phyloP scores from a whole-genome alignment of 2,329 filamentous ascomycete genomes.

The Aspergillus viridinutans region DNA sequence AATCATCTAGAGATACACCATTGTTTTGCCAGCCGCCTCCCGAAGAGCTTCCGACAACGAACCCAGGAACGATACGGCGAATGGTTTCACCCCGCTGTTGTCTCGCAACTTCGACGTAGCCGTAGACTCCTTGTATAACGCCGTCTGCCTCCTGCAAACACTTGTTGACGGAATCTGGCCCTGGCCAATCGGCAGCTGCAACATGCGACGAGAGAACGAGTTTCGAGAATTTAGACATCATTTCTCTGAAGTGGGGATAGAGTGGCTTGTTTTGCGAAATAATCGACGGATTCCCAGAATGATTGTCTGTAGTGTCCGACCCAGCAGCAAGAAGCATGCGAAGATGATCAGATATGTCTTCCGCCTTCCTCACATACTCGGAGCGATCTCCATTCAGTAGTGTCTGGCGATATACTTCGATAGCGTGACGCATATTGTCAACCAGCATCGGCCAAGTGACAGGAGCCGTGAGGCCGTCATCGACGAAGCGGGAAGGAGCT shows the following conservation, averaged over 20 bases:
- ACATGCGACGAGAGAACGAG: slow-evolving; percentile 97
- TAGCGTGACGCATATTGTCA: slow-evolving; percentile 85
- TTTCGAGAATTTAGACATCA: slow-evolving; percentile 99
- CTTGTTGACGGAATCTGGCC: slow-evolving; percentile 88
- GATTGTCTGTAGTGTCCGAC: slow-evolving; percentile 96
- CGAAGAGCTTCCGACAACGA: slow-evolving; percentile 76
- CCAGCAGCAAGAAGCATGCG: slow-evolving; percentile 90
- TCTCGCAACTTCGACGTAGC: slow-evolving; percentile 91
- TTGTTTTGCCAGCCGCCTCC: slow-evolving; percentile 84
- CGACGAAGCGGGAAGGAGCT: slow-evolving; percentile 80
- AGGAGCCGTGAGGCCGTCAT: slow-evolving; percentile 74
- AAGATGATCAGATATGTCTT: slow-evolving; percentile 96
- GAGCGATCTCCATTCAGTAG: slow-evolving; percentile 77
- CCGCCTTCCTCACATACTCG: slow-evolving; percentile 89
- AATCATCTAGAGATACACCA: slow-evolving; percentile 59
- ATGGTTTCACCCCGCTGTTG: slow-evolving; percentile 93
- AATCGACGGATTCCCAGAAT: slow-evolving; percentile 97
- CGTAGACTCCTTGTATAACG: slow-evolving; percentile 87
- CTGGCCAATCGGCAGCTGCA: slow-evolving; percentile 91
- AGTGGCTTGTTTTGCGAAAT: slow-evolving; percentile 97
- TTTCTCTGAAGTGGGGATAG: slow-evolving; percentile 95
- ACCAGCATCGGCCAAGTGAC: slow-evolving; percentile 87
- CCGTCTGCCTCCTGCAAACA: slow-evolving; percentile 97
- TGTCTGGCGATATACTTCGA: slow-evolving; percentile 87
- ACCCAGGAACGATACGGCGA: slow-evolving; percentile 86